Evolutionary conservation across 1,284 basidiomycete species (phyloP), one percentile per base, ranked within the genome.

Genomic region (Microbotryum intermedium): DNA sequence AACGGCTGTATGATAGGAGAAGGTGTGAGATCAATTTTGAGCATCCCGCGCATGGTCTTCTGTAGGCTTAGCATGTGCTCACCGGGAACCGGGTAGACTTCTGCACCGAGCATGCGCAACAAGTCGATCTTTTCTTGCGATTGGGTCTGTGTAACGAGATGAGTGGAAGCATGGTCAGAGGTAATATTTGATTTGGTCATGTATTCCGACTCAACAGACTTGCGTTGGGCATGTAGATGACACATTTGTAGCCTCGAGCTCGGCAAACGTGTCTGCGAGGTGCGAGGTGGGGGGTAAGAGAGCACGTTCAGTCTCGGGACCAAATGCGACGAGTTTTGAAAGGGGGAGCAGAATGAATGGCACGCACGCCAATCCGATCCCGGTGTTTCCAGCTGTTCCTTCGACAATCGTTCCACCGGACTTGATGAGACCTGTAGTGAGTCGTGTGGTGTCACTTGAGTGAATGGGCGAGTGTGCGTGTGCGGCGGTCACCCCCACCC

Each of bases 201-300:
- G 18, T 16, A 11, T 10, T 39, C 3, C 10, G 9, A 39, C 8
- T 30, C 16, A 39, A n/a, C 43, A 16, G 34, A 66, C 76, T 28
- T 63, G 86, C 88, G 76, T 97, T 82, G 53, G 94, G 94, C 94
- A 98, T 97, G 82, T 91, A 98, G 73, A 98, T 98, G n/a, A 98
- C 93, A 73, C 94, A 97, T 74, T 86, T 88, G 80, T 98, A 98
- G 4, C 95, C 93, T 69, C 82, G 84, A 28, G 89, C 83, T 70
- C 94, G 80, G 77, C 94, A 97, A 57, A 97, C 90, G 57, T 76
- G 70, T 25, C 34, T 20, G 29, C n/a, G 30, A 21, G 21, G 23
- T n/a, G n/a, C n/a, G n/a, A n/a, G n/a, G n/a, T n/a, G 23, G 18
- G 6, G 43, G 25, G 25, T 13, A 26, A 55, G 29, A 55, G 23